Base-by-base conservation (phyloP, 257 asterid genomes). In the Linderniella brevidens region DNA sequence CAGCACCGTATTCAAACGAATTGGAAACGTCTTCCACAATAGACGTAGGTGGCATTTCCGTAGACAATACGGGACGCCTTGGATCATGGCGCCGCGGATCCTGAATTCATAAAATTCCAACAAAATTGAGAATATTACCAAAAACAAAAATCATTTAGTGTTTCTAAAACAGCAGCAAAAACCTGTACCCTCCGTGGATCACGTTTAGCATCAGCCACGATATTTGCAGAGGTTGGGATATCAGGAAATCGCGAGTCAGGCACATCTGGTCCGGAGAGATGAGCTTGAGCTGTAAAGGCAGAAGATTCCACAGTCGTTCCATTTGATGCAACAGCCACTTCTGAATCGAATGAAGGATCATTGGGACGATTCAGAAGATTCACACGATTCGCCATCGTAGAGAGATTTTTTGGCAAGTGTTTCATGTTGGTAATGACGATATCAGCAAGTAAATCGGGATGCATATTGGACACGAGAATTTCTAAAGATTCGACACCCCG, bases 21-120 rank as follows among this genome's bases (percentile, higher is more conserved):
- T 55, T 64, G 46, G 60, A 53, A 59, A 46, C 70, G 61, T 78
- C 74, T 59, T 90, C 99, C 58, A 62, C 49, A 54, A 47, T 43
- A 60, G 72, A 41, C 42, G 66, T 38, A 35, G 77, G 56, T 48
- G 79, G 77, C 58, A 60, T 71, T 64, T 73, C 86, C 60, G 44
- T 70, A 64, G 82, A 63, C 46, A 59, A 78, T 20, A 65, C 59
- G 61, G 48, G 46, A 49, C 92, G 87, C 63, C 96, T 72, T 8
- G 99, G 96, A 65, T 85, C 99, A 66, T 74, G 94, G 48, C 96
- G 99, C 17, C 99, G 96, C 49, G 96, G 96, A 72, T 90, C 99
- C 99, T 90, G 79, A 46, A 54, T 60, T 41, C 49, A 50, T 13
- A 58, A 58, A 51, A 50, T 13, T 6, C 3, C 14, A 41, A 56